Conservation (phyloP, 148 eudicot species). For the Cornus suecica region DNA sequence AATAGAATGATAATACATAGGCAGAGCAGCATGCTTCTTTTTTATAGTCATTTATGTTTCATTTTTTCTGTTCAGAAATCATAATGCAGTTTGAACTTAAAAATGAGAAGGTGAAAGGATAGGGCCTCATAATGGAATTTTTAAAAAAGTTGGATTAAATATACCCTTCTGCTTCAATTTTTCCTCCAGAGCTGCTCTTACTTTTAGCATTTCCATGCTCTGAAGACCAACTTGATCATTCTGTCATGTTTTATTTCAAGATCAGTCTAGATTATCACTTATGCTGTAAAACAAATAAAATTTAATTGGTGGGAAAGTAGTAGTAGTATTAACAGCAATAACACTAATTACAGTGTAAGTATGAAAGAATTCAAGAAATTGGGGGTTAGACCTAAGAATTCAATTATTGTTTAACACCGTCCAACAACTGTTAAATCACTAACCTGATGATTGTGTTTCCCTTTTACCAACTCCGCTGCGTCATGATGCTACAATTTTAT, state of each 20-base stretch:
- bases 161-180: slow-evolving; percentile 73
- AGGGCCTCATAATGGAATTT: too few relatives aligned
- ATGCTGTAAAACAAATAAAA: slow-evolving; percentile 1
- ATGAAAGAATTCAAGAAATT: not conserved
- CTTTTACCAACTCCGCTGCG: slow-evolving; percentile 32
- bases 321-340: not conserved
- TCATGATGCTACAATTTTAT: slow-evolving; percentile 30
- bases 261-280: not conserved
- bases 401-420: not conserved
- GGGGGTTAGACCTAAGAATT: not conserved
- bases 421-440: slow-evolving; percentile 12
- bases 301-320: too few relatives aligned
- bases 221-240: slow-evolving; percentile 53
- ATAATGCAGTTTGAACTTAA: not conserved
- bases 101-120: too few relatives aligned
- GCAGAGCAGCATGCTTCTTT: too few relatives aligned
- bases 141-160: slow-evolving; percentile 10
- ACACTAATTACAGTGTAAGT: not conserved
- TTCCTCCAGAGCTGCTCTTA: slow-evolving; percentile 78
- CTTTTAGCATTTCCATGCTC: slow-evolving; percentile 81
- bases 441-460: slow-evolving; percentile 35
- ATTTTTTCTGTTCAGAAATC: too few relatives aligned
- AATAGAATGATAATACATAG: too few relatives aligned
- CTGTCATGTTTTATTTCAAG: slow-evolving; percentile 33
- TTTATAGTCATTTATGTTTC: too few relatives aligned